These are phyloP conservation scores for Cytospora paraplurivora DNA, from an alignment of 2,329 filamentous ascomycete genomes.

Conservation along the genomic window DNA sequence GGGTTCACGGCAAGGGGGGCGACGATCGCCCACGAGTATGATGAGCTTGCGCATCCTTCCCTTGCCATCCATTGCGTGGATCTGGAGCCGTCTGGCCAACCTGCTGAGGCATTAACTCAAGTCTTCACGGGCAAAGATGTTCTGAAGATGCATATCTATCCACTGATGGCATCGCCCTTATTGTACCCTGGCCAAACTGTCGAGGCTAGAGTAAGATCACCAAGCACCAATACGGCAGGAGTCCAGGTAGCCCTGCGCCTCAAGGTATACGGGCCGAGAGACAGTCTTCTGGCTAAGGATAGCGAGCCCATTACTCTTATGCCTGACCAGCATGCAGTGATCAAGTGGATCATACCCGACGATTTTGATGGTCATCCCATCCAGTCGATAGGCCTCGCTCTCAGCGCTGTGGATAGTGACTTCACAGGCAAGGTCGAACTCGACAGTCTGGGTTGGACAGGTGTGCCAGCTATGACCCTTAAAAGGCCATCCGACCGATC, in stretches of 20 bases:
- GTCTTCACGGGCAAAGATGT: slow-evolving; percentile 35
- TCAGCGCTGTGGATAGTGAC: slow-evolving; percentile 13
- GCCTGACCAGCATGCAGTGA: slow-evolving; percentile 10
- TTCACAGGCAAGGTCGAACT: slow-evolving; percentile 31
- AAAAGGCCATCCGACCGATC: slow-evolving; percentile 19
- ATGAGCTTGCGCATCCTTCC: slow-evolving; percentile 13
- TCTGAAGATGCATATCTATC: slow-evolving; percentile 31
- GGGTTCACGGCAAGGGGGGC: slow-evolving; percentile 34
- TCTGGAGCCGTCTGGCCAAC: slow-evolving; percentile 8
- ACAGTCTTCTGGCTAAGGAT: slow-evolving; percentile 19
- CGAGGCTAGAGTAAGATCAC: slow-evolving; percentile 26
- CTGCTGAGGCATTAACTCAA: slow-evolving; percentile 32
- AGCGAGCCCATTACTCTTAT: slow-evolving; percentile 9
- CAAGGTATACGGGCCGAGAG: slow-evolving; percentile 28
- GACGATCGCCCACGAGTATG: slow-evolving; percentile 4
- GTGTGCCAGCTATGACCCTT: slow-evolving; percentile 26
- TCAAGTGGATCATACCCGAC: slow-evolving; percentile 34
- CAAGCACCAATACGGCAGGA: neutral
- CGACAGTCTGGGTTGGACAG: slow-evolving; percentile 32
- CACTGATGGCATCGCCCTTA: slow-evolving; percentile 35
- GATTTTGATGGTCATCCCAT: slow-evolving; percentile 33
- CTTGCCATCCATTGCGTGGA: slow-evolving; percentile 14
- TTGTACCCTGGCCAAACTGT: slow-evolving; percentile 37
- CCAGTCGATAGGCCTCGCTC: slow-evolving; percentile 33
- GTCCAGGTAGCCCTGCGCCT: slow-evolving; percentile 23